phyloP scores from a whole-genome alignment of 108 stramenopile species.

The Nitzschia inconspicua region DNA sequence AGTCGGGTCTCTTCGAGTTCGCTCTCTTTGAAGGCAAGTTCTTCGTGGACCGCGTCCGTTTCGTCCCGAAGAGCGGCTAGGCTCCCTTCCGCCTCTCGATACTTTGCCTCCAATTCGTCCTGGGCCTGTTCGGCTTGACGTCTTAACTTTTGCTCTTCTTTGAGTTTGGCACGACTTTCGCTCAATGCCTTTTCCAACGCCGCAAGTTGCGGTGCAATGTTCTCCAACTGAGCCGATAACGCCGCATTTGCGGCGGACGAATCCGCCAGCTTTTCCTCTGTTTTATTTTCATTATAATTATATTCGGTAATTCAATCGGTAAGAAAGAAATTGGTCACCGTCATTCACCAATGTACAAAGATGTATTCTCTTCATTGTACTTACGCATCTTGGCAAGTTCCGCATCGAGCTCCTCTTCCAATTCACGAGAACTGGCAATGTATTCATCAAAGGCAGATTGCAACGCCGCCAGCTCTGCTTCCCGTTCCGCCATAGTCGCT shows the following conservation, averaged over 20 bases:
- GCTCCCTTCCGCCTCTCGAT: constrained; percentile 68
- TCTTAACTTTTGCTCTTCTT: constrained; percentile 62
- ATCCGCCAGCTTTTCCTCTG: constrained; percentile 81
- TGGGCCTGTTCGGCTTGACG: constrained; percentile 72
- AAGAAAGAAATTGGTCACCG: background rate
- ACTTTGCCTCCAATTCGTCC: constrained; percentile 72
- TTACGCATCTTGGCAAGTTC: constrained; percentile 89
- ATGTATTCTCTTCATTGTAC: constrained; percentile 10
- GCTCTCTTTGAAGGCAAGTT: constrained; percentile 79
- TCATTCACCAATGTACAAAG: background rate
- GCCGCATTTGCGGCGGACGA: constrained; percentile 80
- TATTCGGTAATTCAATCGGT: background rate
- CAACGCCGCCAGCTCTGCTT: constrained; percentile 81
- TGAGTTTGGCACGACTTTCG: constrained; percentile 49
- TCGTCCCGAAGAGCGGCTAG: constrained; percentile 66
- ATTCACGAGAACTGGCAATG: constrained; percentile 74
- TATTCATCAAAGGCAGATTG: constrained; percentile 90
- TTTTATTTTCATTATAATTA: background rate
- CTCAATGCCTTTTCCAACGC: constrained; percentile 70
- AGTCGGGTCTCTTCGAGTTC: constrained; percentile 78
- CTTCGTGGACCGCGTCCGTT: constrained; percentile 75
- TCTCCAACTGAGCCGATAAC: constrained; percentile 78
- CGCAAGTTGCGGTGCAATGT: constrained; percentile 79
- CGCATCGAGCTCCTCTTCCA: constrained; percentile 89
- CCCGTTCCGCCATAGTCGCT: constrained; percentile 69